Evolutionary conservation across 192 early-diverging fungal genomes (phyloP).

Genomic region (Coemansia asiatica): DNA sequence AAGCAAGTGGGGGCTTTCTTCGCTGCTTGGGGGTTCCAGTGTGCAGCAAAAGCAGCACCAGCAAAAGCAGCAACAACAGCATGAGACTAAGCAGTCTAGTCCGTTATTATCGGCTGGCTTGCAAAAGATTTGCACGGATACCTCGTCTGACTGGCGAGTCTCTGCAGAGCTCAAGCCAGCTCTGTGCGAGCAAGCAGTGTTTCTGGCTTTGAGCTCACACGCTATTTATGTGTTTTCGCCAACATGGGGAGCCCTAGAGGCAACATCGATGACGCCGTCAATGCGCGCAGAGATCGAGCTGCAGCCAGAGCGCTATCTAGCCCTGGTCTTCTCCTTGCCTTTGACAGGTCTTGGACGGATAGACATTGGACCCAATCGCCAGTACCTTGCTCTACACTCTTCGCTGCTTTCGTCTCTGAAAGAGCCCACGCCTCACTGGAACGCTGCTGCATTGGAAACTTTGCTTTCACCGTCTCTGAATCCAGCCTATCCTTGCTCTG

Average conservation of each 20-base stretch:
- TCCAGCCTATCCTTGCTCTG: background rate
- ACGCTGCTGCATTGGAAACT: slow-evolving; percentile 1
- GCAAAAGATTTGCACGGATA: background rate
- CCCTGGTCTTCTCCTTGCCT: slow-evolving; percentile 32
- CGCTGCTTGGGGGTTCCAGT: slow-evolving; percentile 23
- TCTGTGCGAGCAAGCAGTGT: slow-evolving; percentile 45
- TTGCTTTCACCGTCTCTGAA: slow-evolving; percentile 3
- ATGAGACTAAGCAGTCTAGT: background rate
- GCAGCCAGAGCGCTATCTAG: slow-evolving; percentile 43
- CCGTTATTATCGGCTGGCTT: background rate
- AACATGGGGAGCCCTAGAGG: slow-evolving; percentile 23
- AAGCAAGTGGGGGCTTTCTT: slow-evolving; percentile 42
- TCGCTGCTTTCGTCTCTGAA: slow-evolving; percentile 17
- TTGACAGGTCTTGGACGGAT: slow-evolving; percentile 45
- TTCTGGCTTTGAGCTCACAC: slow-evolving; percentile 47
- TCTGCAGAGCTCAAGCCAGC: slow-evolving; percentile 18
- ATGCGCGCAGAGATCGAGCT: slow-evolving; percentile 31
- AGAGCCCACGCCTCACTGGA: background rate
- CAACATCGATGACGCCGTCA: background rate
- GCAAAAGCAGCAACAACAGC: background rate
- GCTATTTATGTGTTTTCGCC: slow-evolving; percentile 48
- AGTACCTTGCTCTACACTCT: slow-evolving; percentile 51
- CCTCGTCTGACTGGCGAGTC: slow-evolving; percentile 8
- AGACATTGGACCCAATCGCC: slow-evolving; percentile 54
- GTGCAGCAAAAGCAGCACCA: background rate